Evolutionary conservation across 129 eudicot species (phyloP), one percentile per base, ranked within the genome.

Genomic region (Lactuca sativa): DNA sequence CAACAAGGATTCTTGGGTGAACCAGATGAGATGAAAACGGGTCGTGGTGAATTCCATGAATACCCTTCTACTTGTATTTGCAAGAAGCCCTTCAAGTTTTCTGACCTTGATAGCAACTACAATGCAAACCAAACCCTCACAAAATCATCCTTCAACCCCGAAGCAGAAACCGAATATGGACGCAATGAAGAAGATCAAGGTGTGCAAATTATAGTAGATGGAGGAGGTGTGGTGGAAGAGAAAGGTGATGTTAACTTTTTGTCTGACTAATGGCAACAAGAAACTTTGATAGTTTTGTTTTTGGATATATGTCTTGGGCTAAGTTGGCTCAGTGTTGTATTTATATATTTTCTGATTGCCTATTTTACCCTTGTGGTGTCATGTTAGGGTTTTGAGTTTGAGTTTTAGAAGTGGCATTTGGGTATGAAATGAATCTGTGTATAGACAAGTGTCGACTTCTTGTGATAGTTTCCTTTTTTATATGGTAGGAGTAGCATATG

Each of bases 1-100:
- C 98, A 93, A 77, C 86, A 90, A 81, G 98, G 97, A 59, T 93
- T 93, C 79, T 85, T 93, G 83, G 98, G 97, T 11, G 97, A 89
- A 79, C 98, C 98, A 4, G 92, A 87, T 54, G 98, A 93, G 75
- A 83, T 89, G 82, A 92, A 74, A 78, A 85, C 81, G 9, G 98
- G 98, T 11, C 84, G 90, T 72, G 95, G 89, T 8, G 98, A 93
- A 54, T 93, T 93, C 77, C 90, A 86, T 18, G 98, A 93, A 76
- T 87, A 77, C 72, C 98, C 98, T 36, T 81, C 92, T 47, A 74
- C 95, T 31, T 93, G 98, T 74, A 87, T 93, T 13, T 93, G 98
- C 80, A 74, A 81, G 65, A 90, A 74, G 64, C 92, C 91, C 21
- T 74, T 74, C 74, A 78, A 76, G 44, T 74, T 62, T 62, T 48